These are phyloP conservation scores for Metschnikowia shivogae DNA, from an alignment of 805 yeast species.

Conservation along the genomic window DNA sequence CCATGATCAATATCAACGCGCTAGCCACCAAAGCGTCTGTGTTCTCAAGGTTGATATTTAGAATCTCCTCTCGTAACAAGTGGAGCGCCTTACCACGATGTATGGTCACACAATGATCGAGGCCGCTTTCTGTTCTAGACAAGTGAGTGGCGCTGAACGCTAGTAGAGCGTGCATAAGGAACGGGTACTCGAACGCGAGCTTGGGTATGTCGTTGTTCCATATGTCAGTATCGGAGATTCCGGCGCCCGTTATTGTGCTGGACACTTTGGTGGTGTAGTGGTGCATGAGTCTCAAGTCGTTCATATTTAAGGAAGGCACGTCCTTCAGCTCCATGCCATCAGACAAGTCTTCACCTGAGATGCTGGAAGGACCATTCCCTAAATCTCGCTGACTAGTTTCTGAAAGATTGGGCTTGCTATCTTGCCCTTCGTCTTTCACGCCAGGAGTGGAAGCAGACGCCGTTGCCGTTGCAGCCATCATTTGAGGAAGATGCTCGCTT, in stretches of 20 bases:
- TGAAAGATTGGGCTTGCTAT: neutral
- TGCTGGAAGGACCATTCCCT: neutral
- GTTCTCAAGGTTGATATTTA: conserved; percentile 76
- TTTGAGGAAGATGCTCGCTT: neutral
- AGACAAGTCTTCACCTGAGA: neutral
- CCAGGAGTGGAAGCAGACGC: neutral
- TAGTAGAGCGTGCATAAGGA: conserved; percentile 84
- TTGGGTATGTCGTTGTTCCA: conserved; percentile 89
- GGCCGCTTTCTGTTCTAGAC: conserved; percentile 68
- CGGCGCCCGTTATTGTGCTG: conserved; percentile 84
- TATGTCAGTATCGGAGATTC: conserved; percentile 77
- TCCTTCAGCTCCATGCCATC: neutral
- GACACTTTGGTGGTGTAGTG: conserved; percentile 85
- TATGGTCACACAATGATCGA: conserved; percentile 75
- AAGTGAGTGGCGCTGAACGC: conserved; percentile 93
- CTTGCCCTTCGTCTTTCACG: neutral
- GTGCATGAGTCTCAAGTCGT: conserved; percentile 78
- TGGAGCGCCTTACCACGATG: conserved; percentile 87
- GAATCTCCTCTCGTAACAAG: conserved; percentile 77
- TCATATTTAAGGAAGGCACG: conserved; percentile 46
- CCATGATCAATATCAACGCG: conserved; percentile 85
- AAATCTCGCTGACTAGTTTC: neutral
- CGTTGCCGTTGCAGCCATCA: neutral
- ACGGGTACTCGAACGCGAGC: conserved; percentile 83
- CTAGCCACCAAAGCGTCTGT: conserved; percentile 93